These are phyloP conservation scores for Chrysoporthe austroafricana DNA, from an alignment of 2,329 filamentous ascomycete genomes.

Conservation along the genomic window DNA sequence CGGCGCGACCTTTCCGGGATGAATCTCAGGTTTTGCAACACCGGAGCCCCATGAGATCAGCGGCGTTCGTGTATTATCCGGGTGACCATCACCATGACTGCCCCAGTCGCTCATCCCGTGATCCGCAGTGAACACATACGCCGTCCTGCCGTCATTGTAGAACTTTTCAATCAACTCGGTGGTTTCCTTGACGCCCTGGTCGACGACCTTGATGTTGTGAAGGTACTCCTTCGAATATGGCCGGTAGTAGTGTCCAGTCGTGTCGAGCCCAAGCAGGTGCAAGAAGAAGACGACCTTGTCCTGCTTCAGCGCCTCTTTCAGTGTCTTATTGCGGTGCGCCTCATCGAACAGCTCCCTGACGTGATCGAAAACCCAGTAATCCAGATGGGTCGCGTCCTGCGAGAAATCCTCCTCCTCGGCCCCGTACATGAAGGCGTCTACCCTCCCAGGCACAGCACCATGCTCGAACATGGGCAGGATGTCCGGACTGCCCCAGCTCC, in stretches of 20 bases:
- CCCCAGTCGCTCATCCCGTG: slow-evolving; percentile 99
- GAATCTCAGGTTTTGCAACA: slow-evolving; percentile 72
- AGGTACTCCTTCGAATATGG: slow-evolving; percentile 97
- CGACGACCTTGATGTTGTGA: slow-evolving; percentile 91
- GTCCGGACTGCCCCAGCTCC: slow-evolving; percentile 98
- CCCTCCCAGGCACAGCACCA: slow-evolving; percentile 83
- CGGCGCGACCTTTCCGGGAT: slow-evolving; percentile 60
- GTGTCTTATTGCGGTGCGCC: slow-evolving; percentile 75
- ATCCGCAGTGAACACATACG: slow-evolving; percentile 96
- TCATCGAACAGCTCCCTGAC: slow-evolving; percentile 85
- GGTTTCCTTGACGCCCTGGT: slow-evolving; percentile 85
- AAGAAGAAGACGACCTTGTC: slow-evolving; percentile 95
- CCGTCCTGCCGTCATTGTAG: slow-evolving; percentile 82
- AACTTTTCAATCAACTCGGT: slow-evolving; percentile 82
- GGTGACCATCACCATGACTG: slow-evolving; percentile 97
- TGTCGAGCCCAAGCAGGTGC: slow-evolving; percentile 90
- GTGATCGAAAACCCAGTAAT: slow-evolving; percentile 94
- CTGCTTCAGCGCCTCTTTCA: slow-evolving; percentile 73
- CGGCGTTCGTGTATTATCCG: slow-evolving; percentile 94
- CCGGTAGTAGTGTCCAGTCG: slow-evolving; percentile 80
- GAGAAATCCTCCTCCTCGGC: slow-evolving; percentile 91
- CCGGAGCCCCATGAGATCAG: slow-evolving; percentile 93
- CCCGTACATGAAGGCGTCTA: slow-evolving; percentile 85
- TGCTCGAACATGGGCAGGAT: slow-evolving; percentile 97
- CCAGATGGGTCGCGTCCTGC: slow-evolving; percentile 76